Percentiles rank a stretch among this genome's conserved stretches.
Evolutionary conservation across 768 basidiomycete genomes (phyloP).

Genomic region (Naganishia vaughanmartiniae): DNA sequence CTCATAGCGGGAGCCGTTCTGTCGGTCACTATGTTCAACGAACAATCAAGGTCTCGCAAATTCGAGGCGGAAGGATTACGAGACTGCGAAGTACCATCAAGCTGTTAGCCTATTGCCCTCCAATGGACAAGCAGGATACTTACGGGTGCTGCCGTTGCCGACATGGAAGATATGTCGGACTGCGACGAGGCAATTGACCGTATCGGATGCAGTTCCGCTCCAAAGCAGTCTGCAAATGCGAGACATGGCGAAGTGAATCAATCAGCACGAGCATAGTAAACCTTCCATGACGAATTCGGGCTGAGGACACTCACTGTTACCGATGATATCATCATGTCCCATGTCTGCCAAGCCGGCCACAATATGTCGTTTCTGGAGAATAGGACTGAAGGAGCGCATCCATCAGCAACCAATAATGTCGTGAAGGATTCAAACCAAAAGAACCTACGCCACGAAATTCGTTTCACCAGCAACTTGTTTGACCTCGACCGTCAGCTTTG

Average conservation of each 20-base stretch:
- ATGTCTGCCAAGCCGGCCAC: constrained; percentile 24
- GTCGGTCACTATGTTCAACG: neutral
- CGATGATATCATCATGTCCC: constrained; percentile 7
- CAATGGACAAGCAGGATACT: neutral
- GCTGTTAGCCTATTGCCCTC: neutral
- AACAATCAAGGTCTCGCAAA: neutral
- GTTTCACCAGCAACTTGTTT: constrained; percentile 25
- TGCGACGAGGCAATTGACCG: constrained; percentile 12
- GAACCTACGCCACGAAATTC: constrained; percentile 30
- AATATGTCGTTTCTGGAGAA: constrained; percentile 29
- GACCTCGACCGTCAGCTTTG: constrained; percentile 33
- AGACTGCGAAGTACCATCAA: neutral
- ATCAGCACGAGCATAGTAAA: neutral
- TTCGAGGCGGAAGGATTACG: constrained; percentile 1
- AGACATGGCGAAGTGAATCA: neutral
- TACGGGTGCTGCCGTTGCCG: neutral
- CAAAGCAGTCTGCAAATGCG: neutral
- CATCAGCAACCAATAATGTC: neutral
- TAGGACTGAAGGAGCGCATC: constrained; percentile 8
- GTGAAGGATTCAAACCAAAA: neutral
- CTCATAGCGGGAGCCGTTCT: constrained; percentile 3
- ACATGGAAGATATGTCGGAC: constrained; percentile 23
- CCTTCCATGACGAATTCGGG: neutral
- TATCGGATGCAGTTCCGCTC: neutral
- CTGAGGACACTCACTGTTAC: constrained; percentile 9